phyloP scores from a whole-genome alignment of 352 stramenopile species.

The Pythium pectinolyticum region DNA sequence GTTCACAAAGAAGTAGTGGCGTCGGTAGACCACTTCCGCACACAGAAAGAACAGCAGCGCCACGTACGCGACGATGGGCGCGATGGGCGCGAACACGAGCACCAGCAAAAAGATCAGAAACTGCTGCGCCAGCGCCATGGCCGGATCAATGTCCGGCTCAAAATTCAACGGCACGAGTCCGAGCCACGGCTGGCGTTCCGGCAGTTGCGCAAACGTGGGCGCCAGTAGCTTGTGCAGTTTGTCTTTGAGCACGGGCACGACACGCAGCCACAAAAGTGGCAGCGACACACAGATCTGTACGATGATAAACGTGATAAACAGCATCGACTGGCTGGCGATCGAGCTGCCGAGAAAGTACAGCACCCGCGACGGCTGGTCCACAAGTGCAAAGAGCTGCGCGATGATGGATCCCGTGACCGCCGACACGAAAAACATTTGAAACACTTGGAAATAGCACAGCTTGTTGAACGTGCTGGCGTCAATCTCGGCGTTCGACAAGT shows the following conservation, averaged over 20 bases:
- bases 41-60: slow-evolving; percentile 65
- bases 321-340: slow-evolving; percentile 75
- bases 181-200: slow-evolving; percentile 51
- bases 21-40: slow-evolving; percentile 68
- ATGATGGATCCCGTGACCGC: slow-evolving; percentile 66
- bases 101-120: slow-evolving; percentile 77
- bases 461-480: slow-evolving; percentile 74
- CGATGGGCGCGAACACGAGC: slow-evolving; percentile 70
- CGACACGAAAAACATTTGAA: slow-evolving; percentile 85
- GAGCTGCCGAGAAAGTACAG: slow-evolving; percentile 72
- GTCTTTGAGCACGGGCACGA: slow-evolving; percentile 47
- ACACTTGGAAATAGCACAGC: slow-evolving; percentile 73
- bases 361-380: slow-evolving; percentile 58
- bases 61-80: slow-evolving; percentile 66
- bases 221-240: slow-evolving; percentile 47
- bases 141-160: slow-evolving; percentile 51
- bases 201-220: slow-evolving; percentile 51
- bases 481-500: slow-evolving; percentile 66
- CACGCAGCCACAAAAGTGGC: slow-evolving; percentile 58
- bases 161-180: slow-evolving; percentile 55
- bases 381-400: slow-evolving; percentile 50
- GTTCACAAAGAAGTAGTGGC: slow-evolving; percentile 71
- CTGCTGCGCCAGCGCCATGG: slow-evolving; percentile 60
- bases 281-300: slow-evolving; percentile 67
- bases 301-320: slow-evolving; percentile 82